Percentiles rank a stretch among this genome's conserved stretches.
phyloP scores from a whole-genome alignment of 108 stramenopile genomes.

The Fistulifera solaris region DNA sequence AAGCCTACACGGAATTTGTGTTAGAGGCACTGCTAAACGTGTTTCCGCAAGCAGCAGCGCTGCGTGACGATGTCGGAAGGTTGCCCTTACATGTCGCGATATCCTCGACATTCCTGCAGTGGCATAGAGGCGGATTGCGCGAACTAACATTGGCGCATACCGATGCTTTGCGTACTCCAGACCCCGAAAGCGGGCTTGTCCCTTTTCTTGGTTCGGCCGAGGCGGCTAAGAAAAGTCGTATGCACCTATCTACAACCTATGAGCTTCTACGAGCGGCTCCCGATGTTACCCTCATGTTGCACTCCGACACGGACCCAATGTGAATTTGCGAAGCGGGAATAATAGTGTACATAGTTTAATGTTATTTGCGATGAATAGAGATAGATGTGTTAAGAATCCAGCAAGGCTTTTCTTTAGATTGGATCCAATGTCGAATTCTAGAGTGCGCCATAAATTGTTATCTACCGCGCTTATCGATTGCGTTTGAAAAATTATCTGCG shows the following conservation, averaged over 20 bases:
- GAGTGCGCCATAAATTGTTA: too few species aligned
- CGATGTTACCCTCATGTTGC: constrained; percentile 7
- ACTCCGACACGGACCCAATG: too few species aligned
- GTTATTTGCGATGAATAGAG: too few species aligned
- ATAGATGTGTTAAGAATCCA: too few species aligned
- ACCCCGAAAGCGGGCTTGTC: constrained; percentile 28
- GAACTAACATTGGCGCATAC: constrained; percentile 29
- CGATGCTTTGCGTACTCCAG: constrained; percentile 30
- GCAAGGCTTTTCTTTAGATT: too few species aligned
- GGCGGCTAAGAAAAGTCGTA: constrained; percentile 13
- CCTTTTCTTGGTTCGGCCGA: constrained; percentile 43
- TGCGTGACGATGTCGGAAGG: constrained; percentile 27
- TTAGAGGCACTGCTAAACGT: constrained; percentile 16
- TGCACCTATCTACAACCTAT: constrained; percentile 37
- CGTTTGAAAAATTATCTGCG: too few species aligned
- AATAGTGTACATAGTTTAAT: too few species aligned
- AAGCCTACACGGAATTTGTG: constrained; percentile 19
- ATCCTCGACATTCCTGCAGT: constrained; percentile 10
- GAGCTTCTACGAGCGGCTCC: constrained; percentile 43
- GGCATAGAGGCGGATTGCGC: constrained; percentile 39
- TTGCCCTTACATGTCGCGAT: constrained; percentile 45
- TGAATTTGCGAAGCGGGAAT: too few species aligned
- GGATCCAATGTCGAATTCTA: too few species aligned
- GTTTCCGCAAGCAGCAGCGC: constrained; percentile 30
- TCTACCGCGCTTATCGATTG: too few species aligned